These are phyloP conservation scores for Phaeotremella skinneri DNA, from an alignment of 768 basidiomycete genomes.

Conservation along the genomic window DNA sequence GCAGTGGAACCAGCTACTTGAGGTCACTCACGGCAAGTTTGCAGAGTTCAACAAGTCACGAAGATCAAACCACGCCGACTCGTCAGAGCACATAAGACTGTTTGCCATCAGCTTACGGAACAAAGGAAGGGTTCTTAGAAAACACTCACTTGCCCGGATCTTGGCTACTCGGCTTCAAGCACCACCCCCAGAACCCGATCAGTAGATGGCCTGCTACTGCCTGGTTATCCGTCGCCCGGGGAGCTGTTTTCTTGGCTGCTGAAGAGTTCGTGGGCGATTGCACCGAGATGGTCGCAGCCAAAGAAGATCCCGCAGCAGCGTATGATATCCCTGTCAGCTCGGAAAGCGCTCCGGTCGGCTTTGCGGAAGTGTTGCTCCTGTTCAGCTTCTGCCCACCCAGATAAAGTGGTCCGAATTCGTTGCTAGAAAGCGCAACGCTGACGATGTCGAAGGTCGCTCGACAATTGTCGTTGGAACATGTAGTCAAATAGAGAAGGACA, in stretches of 20 bases:
- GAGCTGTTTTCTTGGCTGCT: no score
- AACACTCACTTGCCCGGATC: conserved; percentile 3
- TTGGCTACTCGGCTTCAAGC: conserved; percentile 2
- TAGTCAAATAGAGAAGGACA: neutral
- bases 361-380: neutral
- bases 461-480: neutral
- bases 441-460: neutral
- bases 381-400: neutral
- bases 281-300: neutral
- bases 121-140: no score
- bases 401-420: neutral
- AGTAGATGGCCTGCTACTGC: conserved; percentile 1
- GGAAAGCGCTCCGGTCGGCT: neutral
- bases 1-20: neutral
- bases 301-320: neutral
- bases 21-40: neutral
- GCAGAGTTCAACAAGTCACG: neutral
- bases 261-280: no score
- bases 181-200: conserved; percentile 20
- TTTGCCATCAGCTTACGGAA: neutral
- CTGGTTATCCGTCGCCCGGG: neutral
- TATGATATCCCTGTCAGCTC: no score
- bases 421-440: neutral
- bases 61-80: neutral
- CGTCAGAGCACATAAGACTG: conserved; percentile 3